Evolutionary conservation across 768 basidiomycete species (phyloP), one percentile per base, ranked within the genome.

Genomic region (Suillus ampliporus): DNA sequence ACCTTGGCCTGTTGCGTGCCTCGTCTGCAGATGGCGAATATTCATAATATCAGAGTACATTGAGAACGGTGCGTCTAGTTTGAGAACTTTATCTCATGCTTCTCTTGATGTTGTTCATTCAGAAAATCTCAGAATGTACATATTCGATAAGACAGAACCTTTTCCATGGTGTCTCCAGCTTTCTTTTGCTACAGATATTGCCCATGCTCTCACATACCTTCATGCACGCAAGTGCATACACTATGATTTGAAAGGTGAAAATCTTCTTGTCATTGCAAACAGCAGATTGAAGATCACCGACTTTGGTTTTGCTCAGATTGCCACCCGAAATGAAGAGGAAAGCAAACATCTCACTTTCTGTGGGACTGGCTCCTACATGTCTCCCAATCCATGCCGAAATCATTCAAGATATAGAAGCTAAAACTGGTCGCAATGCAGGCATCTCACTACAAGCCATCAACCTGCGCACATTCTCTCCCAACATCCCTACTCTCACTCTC

Each of bases 401-500:
- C 67, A 85, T 98, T 35, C 88, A 89, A 66, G 97, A 99, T 76
- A 99, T 97, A 1, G 97, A 99, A 74, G 92, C 93, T 62, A 99
- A 99, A 85, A 99, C 97, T 0, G 97, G 97, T 62, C 92, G 92
- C 77, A 99, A 99, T 74, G 96, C 97, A 46, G 97, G 97, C 62
- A 98, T 99, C 71, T 99, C 97, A 2, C 95, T 97, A 15, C 86
- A 89, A 62, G 95, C 97, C 60, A 99, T 99, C 85, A 99, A 99
- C 79, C 81, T 99, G 61, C 94, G 97, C 64, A 92, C 99, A 77
- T 98, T 87, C 82, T 98, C 97, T 2, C 97, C 97, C 31, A 94
- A 98, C 71, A 96, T 99, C 73, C 86, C 98, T 62, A 99, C 97
- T 10, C 85, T 99, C 26, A 99, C 97, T 35, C 85, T 99, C 63